phyloP scores from a whole-genome alignment of 2,329 filamentous ascomycete genomes.

The Pseudopyricularia cyperi region DNA sequence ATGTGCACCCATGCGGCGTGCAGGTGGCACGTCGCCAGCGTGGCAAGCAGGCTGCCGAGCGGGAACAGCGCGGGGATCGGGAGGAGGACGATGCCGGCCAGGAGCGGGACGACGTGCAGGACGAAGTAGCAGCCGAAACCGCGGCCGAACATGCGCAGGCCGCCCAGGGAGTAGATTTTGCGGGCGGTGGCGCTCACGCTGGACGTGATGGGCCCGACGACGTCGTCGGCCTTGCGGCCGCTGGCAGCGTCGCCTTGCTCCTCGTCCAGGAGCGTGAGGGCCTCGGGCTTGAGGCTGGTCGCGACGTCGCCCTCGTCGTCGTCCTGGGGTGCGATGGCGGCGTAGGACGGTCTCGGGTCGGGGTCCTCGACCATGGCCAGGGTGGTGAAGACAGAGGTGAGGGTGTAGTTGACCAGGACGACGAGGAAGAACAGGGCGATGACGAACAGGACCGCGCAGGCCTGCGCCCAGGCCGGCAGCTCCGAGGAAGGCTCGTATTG shows the following conservation, averaged over 20 bases:
- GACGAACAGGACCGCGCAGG: conserved; percentile 22
- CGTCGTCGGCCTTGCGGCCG: conserved; percentile 13
- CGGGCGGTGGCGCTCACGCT: conserved; percentile 37
- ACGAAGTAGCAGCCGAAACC: conserved; percentile 43
- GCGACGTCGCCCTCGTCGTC: conserved; percentile 20
- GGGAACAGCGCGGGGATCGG: conserved; percentile 16
- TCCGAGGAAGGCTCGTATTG: no score
- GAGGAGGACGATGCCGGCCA: conserved; percentile 25
- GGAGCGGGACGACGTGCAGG: conserved; percentile 15
- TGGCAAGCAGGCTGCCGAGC: conserved; percentile 35
- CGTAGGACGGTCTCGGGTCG: conserved; percentile 36
- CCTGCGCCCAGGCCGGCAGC: conserved; percentile 7
- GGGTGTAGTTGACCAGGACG: conserved; percentile 31
- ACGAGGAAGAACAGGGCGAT: conserved; percentile 32
- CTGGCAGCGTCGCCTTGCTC: conserved; percentile 16
- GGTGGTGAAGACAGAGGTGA: conserved; percentile 35
- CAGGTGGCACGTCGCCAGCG: conserved; percentile 52
- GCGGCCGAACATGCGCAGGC: conserved; percentile 55
- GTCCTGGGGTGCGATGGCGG: conserved; percentile 26
- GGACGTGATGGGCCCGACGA: conserved; percentile 23
- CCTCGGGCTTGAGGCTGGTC: conserved; percentile 12
- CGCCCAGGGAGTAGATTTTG: conserved; percentile 47
- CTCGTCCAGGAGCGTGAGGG: conserved; percentile 18
- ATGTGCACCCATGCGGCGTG: conserved; percentile 75
- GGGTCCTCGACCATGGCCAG: conserved; percentile 48